These are phyloP conservation scores for Paspalum notatum DNA, from an alignment of 176 grass and related monocot genomes.

Conservation along the genomic window DNA sequence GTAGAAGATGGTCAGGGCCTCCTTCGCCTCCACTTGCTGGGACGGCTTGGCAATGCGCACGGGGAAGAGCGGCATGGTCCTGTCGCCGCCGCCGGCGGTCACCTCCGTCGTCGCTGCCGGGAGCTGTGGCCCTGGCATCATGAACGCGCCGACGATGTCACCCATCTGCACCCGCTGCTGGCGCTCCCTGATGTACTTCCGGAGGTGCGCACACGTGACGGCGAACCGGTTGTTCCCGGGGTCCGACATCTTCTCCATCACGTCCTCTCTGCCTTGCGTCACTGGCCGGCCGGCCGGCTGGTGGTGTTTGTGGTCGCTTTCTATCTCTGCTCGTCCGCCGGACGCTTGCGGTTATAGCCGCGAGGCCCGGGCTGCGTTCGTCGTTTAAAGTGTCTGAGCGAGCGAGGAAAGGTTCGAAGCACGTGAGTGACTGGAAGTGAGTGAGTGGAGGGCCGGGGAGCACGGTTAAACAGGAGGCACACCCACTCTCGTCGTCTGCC, in stretches of 20 bases:
- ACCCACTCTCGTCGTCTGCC: background rate
- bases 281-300: background rate
- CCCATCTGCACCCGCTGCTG: conserved; percentile 11
- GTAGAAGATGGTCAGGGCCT: conserved; percentile 77
- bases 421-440: background rate
- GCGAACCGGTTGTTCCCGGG: background rate
- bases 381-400: background rate
- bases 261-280: background rate
- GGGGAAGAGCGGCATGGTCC: background rate
- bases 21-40: background rate
- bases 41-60: background rate
- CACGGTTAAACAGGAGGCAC: background rate
- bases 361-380: background rate
- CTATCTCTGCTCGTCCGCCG: background rate
- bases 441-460: background rate
- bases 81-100: background rate
- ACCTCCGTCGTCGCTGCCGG: background rate
- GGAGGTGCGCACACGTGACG: background rate
- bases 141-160: background rate
- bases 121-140: background rate
- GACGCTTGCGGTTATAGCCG: background rate
- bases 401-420: background rate
- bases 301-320: background rate
- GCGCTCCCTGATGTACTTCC: conserved; percentile 1
- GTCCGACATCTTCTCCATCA: background rate